Conservation (phyloP, 768 basidiomycete genomes). For the Pisolithus tinctorius region DNA sequence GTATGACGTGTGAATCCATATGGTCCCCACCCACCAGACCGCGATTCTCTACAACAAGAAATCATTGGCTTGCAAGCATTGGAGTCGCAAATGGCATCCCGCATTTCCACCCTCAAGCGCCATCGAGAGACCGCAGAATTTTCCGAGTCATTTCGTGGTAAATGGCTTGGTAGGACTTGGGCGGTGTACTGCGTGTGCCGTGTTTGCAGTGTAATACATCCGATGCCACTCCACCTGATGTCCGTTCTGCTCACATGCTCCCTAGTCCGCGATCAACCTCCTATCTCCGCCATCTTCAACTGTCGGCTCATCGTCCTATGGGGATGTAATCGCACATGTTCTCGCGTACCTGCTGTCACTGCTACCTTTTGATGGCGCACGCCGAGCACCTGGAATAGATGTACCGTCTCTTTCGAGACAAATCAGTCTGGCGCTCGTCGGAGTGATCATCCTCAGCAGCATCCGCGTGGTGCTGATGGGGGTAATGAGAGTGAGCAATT, state of each 20-base stretch:
- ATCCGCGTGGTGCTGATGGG: slow-evolving; percentile 64
- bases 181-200: slow-evolving; percentile 63
- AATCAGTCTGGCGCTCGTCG: slow-evolving; percentile 64
- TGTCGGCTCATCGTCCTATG: slow-evolving; percentile 37
- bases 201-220: slow-evolving; percentile 48
- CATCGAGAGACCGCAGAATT: slow-evolving; percentile 45
- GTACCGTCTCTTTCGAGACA: slow-evolving; percentile 43
- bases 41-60: slow-evolving; percentile 43
- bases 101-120: slow-evolving; percentile 43
- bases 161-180: slow-evolving; percentile 45
- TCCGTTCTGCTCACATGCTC: slow-evolving; percentile 11
- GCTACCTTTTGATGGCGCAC: slow-evolving; percentile 22
- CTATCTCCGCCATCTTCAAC: slow-evolving; percentile 24
- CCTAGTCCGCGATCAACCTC: slow-evolving; percentile 28
- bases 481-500: slow-evolving; percentile 47
- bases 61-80: slow-evolving; percentile 59
- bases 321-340: slow-evolving; percentile 34
- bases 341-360: slow-evolving; percentile 36
- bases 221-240: slow-evolving; percentile 1
- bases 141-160: slow-evolving; percentile 49
- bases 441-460: slow-evolving; percentile 68
- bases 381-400: slow-evolving; percentile 25
- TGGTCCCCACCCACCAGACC: slow-evolving; percentile 21
- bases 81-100: slow-evolving; percentile 59
- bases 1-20: neutral